Conservation (phyloP, 352 stramenopile genomes). For the Nothophytophthora sp. region DNA sequence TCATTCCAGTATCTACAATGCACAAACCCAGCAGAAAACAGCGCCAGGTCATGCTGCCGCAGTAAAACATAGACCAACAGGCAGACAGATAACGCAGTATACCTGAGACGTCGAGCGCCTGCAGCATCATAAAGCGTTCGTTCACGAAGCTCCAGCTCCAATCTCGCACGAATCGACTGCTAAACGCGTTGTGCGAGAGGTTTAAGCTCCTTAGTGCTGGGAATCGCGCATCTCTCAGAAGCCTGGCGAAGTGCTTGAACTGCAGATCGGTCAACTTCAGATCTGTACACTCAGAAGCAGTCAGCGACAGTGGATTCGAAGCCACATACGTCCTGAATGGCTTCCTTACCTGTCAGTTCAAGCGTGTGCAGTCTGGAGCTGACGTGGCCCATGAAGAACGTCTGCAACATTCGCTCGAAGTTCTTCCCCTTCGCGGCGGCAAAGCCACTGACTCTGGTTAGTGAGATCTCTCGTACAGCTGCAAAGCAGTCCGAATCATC, state of each 20-base stretch:
- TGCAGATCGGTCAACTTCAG: conserved; percentile 43
- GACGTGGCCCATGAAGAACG: conserved; percentile 53
- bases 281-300: conserved; percentile 16
- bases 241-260: conserved; percentile 40
- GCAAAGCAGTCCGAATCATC: conserved; percentile 42
- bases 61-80: background rate
- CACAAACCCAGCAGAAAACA: background rate
- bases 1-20: conserved; percentile 38
- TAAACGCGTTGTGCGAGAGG: conserved; percentile 47
- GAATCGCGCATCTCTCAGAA: conserved; percentile 56
- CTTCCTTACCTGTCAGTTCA: conserved; percentile 28
- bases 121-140: conserved; percentile 38
- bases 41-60: background rate
- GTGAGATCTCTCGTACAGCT: conserved; percentile 27
- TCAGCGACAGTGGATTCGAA: too few species aligned
- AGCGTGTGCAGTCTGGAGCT: conserved; percentile 33
- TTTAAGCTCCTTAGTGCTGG: conserved; percentile 29
- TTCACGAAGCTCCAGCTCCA: conserved; percentile 50
- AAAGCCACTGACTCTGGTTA: conserved; percentile 31
- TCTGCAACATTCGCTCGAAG: conserved; percentile 56
- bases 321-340: background rate
- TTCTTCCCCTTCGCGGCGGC: conserved; percentile 8
- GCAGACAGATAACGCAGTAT: background rate
- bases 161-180: conserved; percentile 63
- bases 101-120: conserved; percentile 49